Evolutionary conservation across 2,329 filamentous ascomycete species (phyloP).

Genomic region (Aspergillus latus): DNA sequence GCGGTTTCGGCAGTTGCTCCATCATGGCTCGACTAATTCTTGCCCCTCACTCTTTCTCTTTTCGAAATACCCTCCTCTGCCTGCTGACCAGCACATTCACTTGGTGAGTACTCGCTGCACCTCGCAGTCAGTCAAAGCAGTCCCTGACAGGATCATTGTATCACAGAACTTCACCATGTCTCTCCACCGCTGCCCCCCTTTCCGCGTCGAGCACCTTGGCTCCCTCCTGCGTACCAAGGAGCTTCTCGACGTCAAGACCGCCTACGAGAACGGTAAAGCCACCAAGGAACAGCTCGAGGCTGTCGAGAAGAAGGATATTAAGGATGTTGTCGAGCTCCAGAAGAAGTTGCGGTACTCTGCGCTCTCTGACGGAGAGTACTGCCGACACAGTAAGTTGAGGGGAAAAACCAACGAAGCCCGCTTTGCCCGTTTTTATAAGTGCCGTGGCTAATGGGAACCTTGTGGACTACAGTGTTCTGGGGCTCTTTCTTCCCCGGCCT

Average conservation of each 20-base stretch:
- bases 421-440: neutral
- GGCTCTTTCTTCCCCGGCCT: slow-evolving; percentile 57
- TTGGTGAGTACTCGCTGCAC: neutral
- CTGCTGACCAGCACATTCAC: neutral
- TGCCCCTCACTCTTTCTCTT: slow-evolving; percentile 5
- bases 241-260: slow-evolving; percentile 60
- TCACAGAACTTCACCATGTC: slow-evolving; percentile 26
- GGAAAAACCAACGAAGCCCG: neutral
- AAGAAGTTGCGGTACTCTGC: slow-evolving; percentile 61
- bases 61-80: neutral
- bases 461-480: slow-evolving; percentile 51
- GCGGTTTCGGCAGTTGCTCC: slow-evolving; percentile 1
- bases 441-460: slow-evolving; percentile 5
- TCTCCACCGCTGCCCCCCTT: slow-evolving; percentile 55
- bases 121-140: neutral
- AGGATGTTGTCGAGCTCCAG: slow-evolving; percentile 65
- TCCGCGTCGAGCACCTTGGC: slow-evolving; percentile 71
- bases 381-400: slow-evolving; percentile 42
- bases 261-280: slow-evolving; percentile 57
- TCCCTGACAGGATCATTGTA: neutral
- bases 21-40: neutral
- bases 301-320: slow-evolving; percentile 66
- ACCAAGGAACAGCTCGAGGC: slow-evolving; percentile 57
- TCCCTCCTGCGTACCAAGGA: slow-evolving; percentile 66
- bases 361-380: slow-evolving; percentile 69